Evolutionary conservation across 495 filamentous ascomycete genomes (phyloP).

Genomic region (Halenospora varia): DNA sequence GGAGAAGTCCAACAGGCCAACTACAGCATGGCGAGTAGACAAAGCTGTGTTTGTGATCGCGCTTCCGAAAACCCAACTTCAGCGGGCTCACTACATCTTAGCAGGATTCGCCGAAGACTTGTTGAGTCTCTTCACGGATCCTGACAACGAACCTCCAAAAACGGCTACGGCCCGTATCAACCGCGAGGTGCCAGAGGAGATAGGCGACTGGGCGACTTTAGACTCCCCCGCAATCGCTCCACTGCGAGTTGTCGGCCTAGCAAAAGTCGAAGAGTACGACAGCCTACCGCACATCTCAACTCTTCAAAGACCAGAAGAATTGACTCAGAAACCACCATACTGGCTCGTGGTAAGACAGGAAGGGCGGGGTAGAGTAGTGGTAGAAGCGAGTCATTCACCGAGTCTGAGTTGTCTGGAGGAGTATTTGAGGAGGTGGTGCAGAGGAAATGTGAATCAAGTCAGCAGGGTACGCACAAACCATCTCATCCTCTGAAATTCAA

Average conservation of each 20-base stretch:
- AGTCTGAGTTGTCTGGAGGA: slow-evolving; percentile 13
- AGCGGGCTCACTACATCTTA: background rate
- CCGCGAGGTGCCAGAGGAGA: no score
- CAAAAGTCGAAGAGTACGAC: slow-evolving; percentile 4
- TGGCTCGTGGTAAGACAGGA: slow-evolving; percentile 19
- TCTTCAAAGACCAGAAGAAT: slow-evolving; percentile 16
- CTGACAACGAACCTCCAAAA: background rate
- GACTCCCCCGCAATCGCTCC: no score
- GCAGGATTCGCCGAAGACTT: slow-evolving; percentile 14
- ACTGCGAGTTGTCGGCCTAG: no score
- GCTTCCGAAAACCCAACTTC: slow-evolving; percentile 2
- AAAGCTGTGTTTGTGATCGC: slow-evolving; percentile 14
- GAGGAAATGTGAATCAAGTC: slow-evolving; percentile 7
- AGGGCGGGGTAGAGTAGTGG: slow-evolving; percentile 1
- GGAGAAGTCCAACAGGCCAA: slow-evolving; percentile 5
- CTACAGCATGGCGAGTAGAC: slow-evolving; percentile 10
- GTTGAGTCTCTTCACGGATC: slow-evolving; percentile 6
- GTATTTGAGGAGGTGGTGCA: slow-evolving; percentile 17
- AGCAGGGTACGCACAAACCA: slow-evolving; percentile 4
- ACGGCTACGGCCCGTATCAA: no score
- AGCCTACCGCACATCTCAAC: slow-evolving; percentile 10
- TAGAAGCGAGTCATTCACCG: slow-evolving; percentile 14
- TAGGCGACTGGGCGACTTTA: slow-evolving; percentile 18
- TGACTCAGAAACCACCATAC: slow-evolving; percentile 11
- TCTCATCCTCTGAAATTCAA: no score